phyloP scores from a whole-genome alignment of 192 early-diverging fungal genomes.

The Podila clonocystis region DNA sequence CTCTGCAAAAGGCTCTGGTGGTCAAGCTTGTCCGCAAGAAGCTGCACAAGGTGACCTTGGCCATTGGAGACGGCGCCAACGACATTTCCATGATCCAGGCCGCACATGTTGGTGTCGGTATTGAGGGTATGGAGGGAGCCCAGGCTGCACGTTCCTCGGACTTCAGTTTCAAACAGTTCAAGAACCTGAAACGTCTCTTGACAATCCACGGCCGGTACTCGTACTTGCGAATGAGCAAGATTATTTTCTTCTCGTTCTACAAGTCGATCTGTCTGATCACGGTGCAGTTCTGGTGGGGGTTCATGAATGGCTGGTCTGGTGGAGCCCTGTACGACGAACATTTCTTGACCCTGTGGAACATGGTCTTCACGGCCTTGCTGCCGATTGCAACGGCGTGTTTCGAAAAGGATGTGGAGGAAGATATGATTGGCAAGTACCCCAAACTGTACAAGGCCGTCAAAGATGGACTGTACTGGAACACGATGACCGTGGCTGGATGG shows the following conservation, averaged over 20 bases:
- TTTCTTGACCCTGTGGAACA: conserved; percentile 92
- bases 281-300: conserved; percentile 93
- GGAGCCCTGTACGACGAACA: conserved; percentile 94
- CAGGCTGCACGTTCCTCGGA: conserved; percentile 94
- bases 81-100: conserved; percentile 99
- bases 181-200: conserved; percentile 90
- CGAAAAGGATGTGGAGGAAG: conserved; percentile 88
- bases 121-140: conserved; percentile 92
- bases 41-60: conserved; percentile 83
- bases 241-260: conserved; percentile 97
- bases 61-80: conserved; percentile 98
- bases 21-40: conserved; percentile 95
- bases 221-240: conserved; percentile 91
- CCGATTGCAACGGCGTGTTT: conserved; percentile 94
- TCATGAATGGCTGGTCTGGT: conserved; percentile 94
- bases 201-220: conserved; percentile 95
- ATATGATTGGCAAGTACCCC: conserved; percentile 91
- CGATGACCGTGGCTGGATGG: conserved; percentile 43
- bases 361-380: conserved; percentile 89
- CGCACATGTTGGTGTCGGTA: conserved; percentile 95
- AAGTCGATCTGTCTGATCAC: conserved; percentile 97
- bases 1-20: conserved; percentile 94
- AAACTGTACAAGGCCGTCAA: conserved; percentile 84
- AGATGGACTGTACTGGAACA: conserved; percentile 54
- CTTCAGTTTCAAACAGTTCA: conserved; percentile 97